Evolutionary conservation across 176 grass and related monocot genomes (phyloP).

Genomic region (Coix lacrymajobi): DNA sequence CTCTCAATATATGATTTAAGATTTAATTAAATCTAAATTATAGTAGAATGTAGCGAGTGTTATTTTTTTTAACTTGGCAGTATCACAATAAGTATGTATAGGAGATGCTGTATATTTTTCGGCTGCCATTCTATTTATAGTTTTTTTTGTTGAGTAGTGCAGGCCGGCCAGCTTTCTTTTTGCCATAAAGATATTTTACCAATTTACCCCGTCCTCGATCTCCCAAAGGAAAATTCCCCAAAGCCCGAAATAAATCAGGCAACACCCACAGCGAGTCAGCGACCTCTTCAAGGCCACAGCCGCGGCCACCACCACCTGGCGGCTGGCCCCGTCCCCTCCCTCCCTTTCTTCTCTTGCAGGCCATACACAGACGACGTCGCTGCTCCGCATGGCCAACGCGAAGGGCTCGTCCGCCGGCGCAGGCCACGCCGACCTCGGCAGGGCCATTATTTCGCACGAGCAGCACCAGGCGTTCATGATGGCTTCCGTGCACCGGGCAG

Average conservation of each 20-base stretch:
- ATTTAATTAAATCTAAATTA: too few relatives aligned
- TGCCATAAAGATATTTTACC: not conserved
- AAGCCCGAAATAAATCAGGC: not conserved
- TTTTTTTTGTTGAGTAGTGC: not conserved
- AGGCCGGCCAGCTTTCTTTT: not conserved
- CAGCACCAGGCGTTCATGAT: slow-evolving; percentile 15
- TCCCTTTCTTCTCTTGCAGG: not conserved
- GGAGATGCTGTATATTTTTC: not conserved
- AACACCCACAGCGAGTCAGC: not conserved
- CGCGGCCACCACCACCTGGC: not conserved
- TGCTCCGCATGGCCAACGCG: slow-evolving; percentile 31
- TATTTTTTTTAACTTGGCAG: too few relatives aligned
- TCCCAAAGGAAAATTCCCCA: not conserved
- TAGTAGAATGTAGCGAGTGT: not conserved
- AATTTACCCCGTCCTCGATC: not conserved
- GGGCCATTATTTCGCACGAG: not conserved
- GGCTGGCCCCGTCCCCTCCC: not conserved
- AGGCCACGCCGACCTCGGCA: not conserved
- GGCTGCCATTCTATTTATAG: not conserved
- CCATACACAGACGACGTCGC: slow-evolving; percentile 13
- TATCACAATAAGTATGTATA: not conserved
- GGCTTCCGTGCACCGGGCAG: not conserved
- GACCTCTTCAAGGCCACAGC: slow-evolving; percentile 8
- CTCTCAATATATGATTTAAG: too few relatives aligned
- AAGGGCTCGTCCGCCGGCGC: slow-evolving; percentile 23